A percentile compares a stretch with the other conserved stretches of the same genome.
Evolutionary conservation across 352 stramenopile genomes (phyloP).

Genomic region (Globisporangium nunn): DNA sequence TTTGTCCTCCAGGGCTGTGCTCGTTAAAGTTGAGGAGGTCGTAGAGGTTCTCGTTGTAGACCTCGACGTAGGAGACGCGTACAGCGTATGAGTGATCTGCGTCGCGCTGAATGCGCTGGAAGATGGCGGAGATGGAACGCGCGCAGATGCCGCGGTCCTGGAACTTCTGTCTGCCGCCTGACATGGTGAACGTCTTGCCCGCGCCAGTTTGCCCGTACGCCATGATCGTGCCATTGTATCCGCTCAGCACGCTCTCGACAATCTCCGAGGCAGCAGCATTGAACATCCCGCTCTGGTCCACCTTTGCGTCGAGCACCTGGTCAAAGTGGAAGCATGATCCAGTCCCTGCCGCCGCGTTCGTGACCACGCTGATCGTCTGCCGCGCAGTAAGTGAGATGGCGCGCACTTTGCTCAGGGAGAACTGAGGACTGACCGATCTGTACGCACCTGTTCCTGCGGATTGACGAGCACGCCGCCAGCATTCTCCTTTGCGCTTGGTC

Average conservation of each 20-base stretch:
- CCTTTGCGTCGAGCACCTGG: constrained; percentile 34
- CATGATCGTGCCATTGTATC: constrained; percentile 77
- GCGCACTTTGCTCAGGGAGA: not conserved
- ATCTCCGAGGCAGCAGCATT: constrained; percentile 31
- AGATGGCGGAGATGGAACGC: constrained; percentile 46
- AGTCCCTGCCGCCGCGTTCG: constrained; percentile 34
- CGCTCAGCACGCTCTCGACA: constrained; percentile 48
- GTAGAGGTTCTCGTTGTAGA: constrained; percentile 88
- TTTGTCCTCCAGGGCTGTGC: not conserved
- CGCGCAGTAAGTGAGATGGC: not conserved
- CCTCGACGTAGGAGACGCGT: constrained; percentile 79
- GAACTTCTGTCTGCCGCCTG: constrained; percentile 45
- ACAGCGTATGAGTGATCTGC: constrained; percentile 41
- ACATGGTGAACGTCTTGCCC: constrained; percentile 74
- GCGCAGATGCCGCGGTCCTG: constrained; percentile 57
- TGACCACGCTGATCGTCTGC: constrained; percentile 56
- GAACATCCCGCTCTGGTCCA: constrained; percentile 52
- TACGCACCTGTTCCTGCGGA: constrained; percentile 32
- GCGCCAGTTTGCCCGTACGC: constrained; percentile 71
- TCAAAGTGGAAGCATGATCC: constrained; percentile 66
- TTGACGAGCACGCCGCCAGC: constrained; percentile 33
- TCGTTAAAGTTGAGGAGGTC: constrained; percentile 62
- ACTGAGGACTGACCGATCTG: not conserved
- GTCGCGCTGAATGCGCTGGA: constrained; percentile 41
- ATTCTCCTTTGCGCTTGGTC: constrained; percentile 17